Conservation (phyloP, 441 rosid species). For the Gossypium laxum region DNA sequence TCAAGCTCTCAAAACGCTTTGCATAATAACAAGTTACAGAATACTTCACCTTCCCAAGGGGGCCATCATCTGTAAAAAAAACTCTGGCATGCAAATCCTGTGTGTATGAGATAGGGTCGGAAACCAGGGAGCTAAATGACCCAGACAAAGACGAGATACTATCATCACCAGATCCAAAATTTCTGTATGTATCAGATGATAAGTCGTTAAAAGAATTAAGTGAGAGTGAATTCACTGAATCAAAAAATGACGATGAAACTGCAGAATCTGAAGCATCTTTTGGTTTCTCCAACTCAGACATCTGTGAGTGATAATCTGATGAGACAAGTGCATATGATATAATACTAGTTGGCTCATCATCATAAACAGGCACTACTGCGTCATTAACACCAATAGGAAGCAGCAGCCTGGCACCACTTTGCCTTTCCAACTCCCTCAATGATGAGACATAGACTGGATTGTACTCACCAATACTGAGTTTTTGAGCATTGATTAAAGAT, state of each 20-base stretch:
- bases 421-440: slow-evolving; percentile 39
- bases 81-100: slow-evolving; percentile 51
- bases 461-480: slow-evolving; percentile 38
- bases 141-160: slow-evolving; percentile 30
- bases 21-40: slow-evolving; percentile 61
- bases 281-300: slow-evolving; percentile 49
- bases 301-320: slow-evolving; percentile 35
- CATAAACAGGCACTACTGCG: slow-evolving; percentile 46
- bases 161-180: slow-evolving; percentile 46
- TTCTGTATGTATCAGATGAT: slow-evolving; percentile 39
- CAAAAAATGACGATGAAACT: slow-evolving; percentile 38
- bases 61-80: slow-evolving; percentile 50
- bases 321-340: slow-evolving; percentile 51
- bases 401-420: slow-evolving; percentile 44
- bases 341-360: slow-evolving; percentile 58
- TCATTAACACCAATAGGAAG: slow-evolving; percentile 46
- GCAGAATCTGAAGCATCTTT: slow-evolving; percentile 42
- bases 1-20: slow-evolving; percentile 58
- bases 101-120: slow-evolving; percentile 36
- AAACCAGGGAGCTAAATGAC: slow-evolving; percentile 42
- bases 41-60: slow-evolving; percentile 51
- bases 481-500: slow-evolving; percentile 33
- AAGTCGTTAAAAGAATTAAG: slow-evolving; percentile 39
- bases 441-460: slow-evolving; percentile 37
- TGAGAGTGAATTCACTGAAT: slow-evolving; percentile 40